Conservation (phyloP, 2,329 filamentous ascomycete species). For the Pseudogymnoascus verrucosus region DNA sequence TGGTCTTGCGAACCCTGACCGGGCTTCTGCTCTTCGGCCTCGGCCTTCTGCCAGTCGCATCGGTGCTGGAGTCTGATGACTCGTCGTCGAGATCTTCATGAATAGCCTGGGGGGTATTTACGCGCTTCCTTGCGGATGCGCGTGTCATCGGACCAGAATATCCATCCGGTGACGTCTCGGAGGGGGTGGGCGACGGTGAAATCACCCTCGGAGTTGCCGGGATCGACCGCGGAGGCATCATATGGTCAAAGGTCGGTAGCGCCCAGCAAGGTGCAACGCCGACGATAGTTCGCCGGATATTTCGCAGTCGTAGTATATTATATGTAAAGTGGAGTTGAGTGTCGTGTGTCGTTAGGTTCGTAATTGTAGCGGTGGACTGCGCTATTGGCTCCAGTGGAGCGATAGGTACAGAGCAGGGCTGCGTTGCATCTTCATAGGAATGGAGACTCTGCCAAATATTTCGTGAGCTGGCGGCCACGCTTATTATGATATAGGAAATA, state of each 20-base stretch:
- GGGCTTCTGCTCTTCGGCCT: constrained; percentile 27
- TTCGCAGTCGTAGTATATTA: constrained; percentile 41
- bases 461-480: neutral
- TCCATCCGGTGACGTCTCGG: constrained; percentile 48
- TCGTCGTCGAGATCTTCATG: constrained; percentile 48
- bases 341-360: constrained; percentile 42
- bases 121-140: constrained; percentile 57
- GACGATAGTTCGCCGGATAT: constrained; percentile 42
- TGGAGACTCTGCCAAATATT: neutral
- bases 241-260: constrained; percentile 49
- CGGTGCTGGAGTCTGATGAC: constrained; percentile 19
- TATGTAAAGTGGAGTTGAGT: constrained; percentile 39
- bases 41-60: constrained; percentile 21
- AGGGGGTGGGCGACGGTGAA: constrained; percentile 74
- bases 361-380: constrained; percentile 23
- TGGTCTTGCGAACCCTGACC: constrained; percentile 39
- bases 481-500: neutral
- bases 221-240: constrained; percentile 39
- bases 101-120: constrained; percentile 51
- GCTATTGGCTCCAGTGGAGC: constrained; percentile 51
- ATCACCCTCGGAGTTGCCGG: constrained; percentile 81
- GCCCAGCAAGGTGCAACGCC: constrained; percentile 49
- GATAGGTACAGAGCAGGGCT: constrained; percentile 43
- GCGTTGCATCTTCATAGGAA: constrained; percentile 45
- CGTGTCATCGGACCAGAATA: constrained; percentile 71